Evolutionary conservation across 345 rosid genomes (phyloP), one percentile per base, ranked within the genome.

Genomic region (Carallia pectinifolia): DNA sequence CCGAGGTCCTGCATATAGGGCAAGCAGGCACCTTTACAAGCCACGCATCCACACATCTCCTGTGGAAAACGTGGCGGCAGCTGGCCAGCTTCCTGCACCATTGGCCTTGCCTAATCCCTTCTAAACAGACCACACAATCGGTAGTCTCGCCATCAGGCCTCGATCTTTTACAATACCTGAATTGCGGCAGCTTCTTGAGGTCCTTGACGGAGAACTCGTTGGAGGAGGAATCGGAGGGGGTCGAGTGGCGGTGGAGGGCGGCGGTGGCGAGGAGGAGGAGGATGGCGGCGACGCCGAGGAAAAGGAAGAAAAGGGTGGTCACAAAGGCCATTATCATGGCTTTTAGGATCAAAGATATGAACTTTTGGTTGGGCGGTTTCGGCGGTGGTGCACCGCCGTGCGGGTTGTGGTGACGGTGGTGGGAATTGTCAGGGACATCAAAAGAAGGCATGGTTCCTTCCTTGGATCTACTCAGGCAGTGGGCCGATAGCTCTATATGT

Each of bases 61-160:
- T 80, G 52, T 93, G 98, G 69, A 91, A 91, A 19, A 90, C 70
- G 60, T 93, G 98, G 10, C 94, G 91, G 44, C 98, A 93, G 4
- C 77, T 81, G 30, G 44, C 72, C 16, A 93, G 84, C 40, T 69
- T 77, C 69, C 98, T 66, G 77, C 98, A 93, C 96, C 94, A 86
- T 76, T 94, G 95, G 9, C 95, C 97, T 67, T 77, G 84, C 73
- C 74, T 82, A 36, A 91, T 80, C 64, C 73, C 90, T 6, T 94
- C 95, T 68, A 94, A 76, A 66, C 98, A 93, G 12, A 93, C 83
- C 38, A 84, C 92, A 61, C 98, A 91, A 53, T 12, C 16, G 3
- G 16, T 44, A 19, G 34, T 69, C 38, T 60, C 68, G n/a, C 34
- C 23, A 31, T 65, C 66, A 13, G 73, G 27, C 36, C 60, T 75